Evolutionary conservation across 1,284 basidiomycete species (phyloP).

Genomic region (Ganoderma lingzhi): DNA sequence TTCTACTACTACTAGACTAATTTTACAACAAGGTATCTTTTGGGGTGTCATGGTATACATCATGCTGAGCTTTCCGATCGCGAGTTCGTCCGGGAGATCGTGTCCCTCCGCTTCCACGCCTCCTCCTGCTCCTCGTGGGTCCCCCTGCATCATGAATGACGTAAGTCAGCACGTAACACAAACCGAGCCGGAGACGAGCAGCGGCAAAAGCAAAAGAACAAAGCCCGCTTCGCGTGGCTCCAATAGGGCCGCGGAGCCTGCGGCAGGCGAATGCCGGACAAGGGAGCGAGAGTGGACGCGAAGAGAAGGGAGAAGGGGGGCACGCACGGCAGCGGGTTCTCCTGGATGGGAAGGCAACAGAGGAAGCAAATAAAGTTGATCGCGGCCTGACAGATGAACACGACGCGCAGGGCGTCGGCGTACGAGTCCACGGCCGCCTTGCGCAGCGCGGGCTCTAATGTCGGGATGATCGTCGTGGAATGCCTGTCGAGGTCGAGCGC

Average conservation of each 20-base stretch:
- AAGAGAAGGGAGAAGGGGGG: conserved; percentile 17
- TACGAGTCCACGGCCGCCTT: conserved; percentile 85
- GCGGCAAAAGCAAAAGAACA: conserved; percentile 22
- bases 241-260: background rate
- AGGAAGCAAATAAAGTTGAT: conserved; percentile 69
- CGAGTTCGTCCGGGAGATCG: conserved; percentile 30
- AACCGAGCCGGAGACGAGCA: conserved; percentile 11
- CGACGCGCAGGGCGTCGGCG: conserved; percentile 81
- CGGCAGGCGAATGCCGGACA: conserved; percentile 5
- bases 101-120: conserved; percentile 49
- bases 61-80: conserved; percentile 20
- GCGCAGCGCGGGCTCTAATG: conserved; percentile 67
- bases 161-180: conserved; percentile 14
- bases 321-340: conserved; percentile 75
- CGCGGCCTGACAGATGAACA: conserved; percentile 83
- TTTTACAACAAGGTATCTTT: conserved; percentile 17
- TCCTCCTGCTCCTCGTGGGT: conserved; percentile 69
- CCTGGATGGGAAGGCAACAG: conserved; percentile 78
- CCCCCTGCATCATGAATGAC: conserved; percentile 50
- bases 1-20: conserved; percentile 21
- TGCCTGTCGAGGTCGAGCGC: conserved; percentile 57
- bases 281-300: conserved; percentile 6
- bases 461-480: conserved; percentile 81
- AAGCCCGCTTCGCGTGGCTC: background rate
- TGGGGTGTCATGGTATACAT: conserved; percentile 16